These are phyloP conservation scores for Athelia psychrophila DNA, from an alignment of 1,284 basidiomycete species.

Conservation along the genomic window DNA sequence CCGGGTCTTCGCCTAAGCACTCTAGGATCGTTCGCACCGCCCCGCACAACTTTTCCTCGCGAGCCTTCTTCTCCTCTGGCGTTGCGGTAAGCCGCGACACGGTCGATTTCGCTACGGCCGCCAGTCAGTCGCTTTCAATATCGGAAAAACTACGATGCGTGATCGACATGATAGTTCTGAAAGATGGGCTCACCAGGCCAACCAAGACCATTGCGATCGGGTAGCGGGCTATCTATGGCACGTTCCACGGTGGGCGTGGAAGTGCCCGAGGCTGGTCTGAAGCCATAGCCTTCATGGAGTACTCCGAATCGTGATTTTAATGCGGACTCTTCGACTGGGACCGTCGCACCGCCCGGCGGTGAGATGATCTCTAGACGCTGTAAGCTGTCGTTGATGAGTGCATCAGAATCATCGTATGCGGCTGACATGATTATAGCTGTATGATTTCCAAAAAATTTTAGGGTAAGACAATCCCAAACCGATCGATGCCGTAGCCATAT, in stretches of 20 bases:
- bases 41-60: conserved; percentile 76
- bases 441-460: too few species aligned
- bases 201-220: conserved; percentile 86
- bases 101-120: conserved; percentile 80
- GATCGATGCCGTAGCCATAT: too few species aligned
- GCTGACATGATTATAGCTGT: too few species aligned
- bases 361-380: conserved; percentile 6
- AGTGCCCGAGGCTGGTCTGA: conserved; percentile 64
- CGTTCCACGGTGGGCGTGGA: conserved; percentile 49
- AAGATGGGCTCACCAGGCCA: conserved; percentile 76
- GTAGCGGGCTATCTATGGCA: conserved; percentile 46
- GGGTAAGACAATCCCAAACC: too few species aligned
- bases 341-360: too few species aligned
- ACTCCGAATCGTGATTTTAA: background rate
- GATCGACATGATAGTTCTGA: too few species aligned
- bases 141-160: background rate
- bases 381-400: background rate
- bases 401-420: too few species aligned
- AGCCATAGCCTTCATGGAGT: conserved; percentile 71
- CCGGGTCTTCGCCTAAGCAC: conserved; percentile 97
- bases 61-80: conserved; percentile 64
- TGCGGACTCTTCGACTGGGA: too few species aligned
- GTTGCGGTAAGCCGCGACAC: conserved; percentile 81
- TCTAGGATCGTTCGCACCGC: conserved; percentile 94
- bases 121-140: conserved; percentile 10